Evolutionary conservation across 345 rosid species (phyloP).

Genomic region (Corchorus olitorius): DNA sequence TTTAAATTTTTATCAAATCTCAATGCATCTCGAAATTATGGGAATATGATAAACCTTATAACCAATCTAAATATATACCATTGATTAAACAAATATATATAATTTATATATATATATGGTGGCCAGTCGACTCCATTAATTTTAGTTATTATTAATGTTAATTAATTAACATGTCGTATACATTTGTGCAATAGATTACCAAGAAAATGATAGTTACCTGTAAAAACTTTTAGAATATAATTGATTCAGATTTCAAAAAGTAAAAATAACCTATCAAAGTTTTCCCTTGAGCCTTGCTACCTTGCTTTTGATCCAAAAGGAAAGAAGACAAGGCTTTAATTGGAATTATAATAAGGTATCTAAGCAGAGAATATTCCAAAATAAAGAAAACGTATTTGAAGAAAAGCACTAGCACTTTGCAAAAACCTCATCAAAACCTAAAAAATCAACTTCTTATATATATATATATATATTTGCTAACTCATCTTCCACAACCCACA

Average conservation of each 20-base stretch:
- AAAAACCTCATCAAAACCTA: background rate
- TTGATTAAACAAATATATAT: too few species aligned
- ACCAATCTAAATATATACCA: too few species aligned
- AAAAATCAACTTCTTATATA: background rate
- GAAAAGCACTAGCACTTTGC: slow-evolving; percentile 7
- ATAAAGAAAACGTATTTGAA: slow-evolving; percentile 13
- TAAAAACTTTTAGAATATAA: background rate
- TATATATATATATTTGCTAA: slow-evolving; percentile 19
- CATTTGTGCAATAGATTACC: too few species aligned
- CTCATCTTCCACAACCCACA: slow-evolving; percentile 65
- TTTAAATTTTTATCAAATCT: too few species aligned
- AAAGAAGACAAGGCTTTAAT: too few species aligned
- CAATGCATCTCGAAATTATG: too few species aligned
- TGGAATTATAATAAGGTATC: slow-evolving; percentile 15
- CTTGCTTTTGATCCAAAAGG: slow-evolving; percentile 8
- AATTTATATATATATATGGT: too few species aligned
- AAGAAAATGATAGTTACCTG: background rate
- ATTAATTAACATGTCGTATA: too few species aligned
- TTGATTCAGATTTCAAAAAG: background rate
- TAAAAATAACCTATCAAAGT: background rate
- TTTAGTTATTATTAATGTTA: too few species aligned
- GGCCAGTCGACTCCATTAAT: too few species aligned
- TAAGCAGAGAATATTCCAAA: slow-evolving; percentile 34
- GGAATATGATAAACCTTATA: too few species aligned
- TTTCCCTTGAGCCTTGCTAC: too few species aligned